phyloP scores from a whole-genome alignment of 148 eudicot species.

The Vaccinium vitisidaea region DNA sequence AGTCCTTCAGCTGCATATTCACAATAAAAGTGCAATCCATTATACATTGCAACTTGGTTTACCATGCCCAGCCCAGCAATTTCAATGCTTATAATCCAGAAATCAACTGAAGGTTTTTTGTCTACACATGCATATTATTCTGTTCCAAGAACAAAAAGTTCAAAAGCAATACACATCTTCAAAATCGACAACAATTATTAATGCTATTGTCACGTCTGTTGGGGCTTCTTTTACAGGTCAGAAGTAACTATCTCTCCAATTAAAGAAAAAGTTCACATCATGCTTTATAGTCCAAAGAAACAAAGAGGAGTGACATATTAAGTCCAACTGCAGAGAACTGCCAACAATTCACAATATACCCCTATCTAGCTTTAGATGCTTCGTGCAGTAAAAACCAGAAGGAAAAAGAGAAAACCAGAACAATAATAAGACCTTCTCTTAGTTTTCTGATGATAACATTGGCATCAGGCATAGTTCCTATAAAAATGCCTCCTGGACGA shows the following conservation, averaged over 20 bases:
- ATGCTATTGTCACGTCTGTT: not conserved
- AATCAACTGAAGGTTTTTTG: not conserved
- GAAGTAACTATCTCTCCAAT: not conserved
- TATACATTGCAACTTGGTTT: not conserved
- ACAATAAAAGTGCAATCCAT: not conserved
- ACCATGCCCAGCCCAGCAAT: not conserved
- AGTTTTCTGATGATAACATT: conserved; percentile 91
- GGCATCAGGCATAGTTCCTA: conserved; percentile 99
- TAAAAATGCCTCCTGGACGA: conserved; percentile 92
- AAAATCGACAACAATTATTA: not conserved
- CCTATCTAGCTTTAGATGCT: not conserved
- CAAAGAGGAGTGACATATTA: not conserved
- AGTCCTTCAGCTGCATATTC: conserved; percentile 76
- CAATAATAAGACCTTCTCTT: conserved; percentile 62
- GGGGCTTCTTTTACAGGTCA: not conserved
- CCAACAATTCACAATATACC: not conserved
- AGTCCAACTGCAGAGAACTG: not conserved
- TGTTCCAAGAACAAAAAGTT: not conserved
- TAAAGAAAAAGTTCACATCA: not conserved
- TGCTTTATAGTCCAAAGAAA: not conserved
- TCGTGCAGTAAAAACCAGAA: not conserved
- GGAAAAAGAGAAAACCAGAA: not conserved
- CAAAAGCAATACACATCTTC: not conserved
- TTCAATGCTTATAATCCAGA: not conserved
- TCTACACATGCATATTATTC: not conserved